phyloP scores from a whole-genome alignment of 2,329 filamentous ascomycete genomes.

The Exophiala sp. region DNA sequence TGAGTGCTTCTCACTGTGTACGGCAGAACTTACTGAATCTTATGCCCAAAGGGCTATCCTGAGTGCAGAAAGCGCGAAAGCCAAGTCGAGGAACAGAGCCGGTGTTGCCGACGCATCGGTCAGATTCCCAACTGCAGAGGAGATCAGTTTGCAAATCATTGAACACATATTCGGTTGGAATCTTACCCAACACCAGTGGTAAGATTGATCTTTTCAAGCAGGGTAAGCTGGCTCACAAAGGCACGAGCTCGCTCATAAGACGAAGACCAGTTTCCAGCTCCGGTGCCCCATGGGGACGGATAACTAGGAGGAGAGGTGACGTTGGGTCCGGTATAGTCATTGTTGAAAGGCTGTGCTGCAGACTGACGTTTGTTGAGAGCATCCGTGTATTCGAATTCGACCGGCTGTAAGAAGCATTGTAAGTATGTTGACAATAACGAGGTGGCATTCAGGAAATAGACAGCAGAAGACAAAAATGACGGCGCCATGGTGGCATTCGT shows the following conservation, averaged over 20 bases:
- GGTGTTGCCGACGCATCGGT: slow-evolving; percentile 73
- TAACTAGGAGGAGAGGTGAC: slow-evolving; percentile 64
- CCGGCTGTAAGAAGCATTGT: slow-evolving; percentile 21
- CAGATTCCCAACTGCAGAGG: slow-evolving; percentile 58
- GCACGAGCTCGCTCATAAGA: slow-evolving; percentile 72
- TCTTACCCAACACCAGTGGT: slow-evolving; percentile 83
- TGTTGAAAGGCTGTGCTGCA: slow-evolving; percentile 19
- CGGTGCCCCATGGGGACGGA: slow-evolving; percentile 82
- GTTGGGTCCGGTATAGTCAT: slow-evolving; percentile 27
- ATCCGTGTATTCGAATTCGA: slow-evolving; percentile 15
- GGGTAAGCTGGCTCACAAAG: slow-evolving; percentile 79
- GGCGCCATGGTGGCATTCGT: slow-evolving; percentile 10
- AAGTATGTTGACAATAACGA: slow-evolving; percentile 16
- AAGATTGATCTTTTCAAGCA: slow-evolving; percentile 88
- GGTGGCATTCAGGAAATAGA: slow-evolving; percentile 19
- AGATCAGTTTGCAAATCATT: slow-evolving; percentile 17
- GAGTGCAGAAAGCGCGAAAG: slow-evolving; percentile 73
- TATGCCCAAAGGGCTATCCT: slow-evolving; percentile 79
- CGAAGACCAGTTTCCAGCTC: slow-evolving; percentile 67
- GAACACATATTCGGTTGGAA: neutral
- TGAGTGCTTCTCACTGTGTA: neutral
- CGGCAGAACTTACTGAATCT: slow-evolving; percentile 54
- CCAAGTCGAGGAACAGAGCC: slow-evolving; percentile 55
- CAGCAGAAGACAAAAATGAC: slow-evolving; percentile 7
- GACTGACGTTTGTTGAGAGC: slow-evolving; percentile 19